Evolutionary conservation across 257 asterid species (phyloP).

Genomic region (Fraxinus quadrangulata): DNA sequence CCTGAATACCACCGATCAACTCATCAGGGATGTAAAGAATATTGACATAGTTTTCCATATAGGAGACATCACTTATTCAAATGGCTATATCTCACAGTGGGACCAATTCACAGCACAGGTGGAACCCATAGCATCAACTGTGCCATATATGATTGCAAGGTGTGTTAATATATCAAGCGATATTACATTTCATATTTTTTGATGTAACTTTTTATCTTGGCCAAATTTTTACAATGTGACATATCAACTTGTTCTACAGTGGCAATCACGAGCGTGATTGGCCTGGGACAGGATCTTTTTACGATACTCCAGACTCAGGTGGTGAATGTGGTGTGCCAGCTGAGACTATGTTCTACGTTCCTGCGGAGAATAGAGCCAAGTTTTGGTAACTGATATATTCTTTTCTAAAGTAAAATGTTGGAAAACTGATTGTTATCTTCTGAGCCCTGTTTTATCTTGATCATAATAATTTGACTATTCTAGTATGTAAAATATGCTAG

Average conservation of each 20-base stretch:
- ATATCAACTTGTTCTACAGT: constrained; percentile 28
- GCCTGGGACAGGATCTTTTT: constrained; percentile 47
- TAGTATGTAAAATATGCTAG: not conserved
- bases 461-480: not conserved
- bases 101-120: constrained; percentile 63
- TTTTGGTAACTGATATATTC: constrained; percentile 40
- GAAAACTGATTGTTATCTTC: not conserved
- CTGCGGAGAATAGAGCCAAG: constrained; percentile 53
- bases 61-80: constrained; percentile 56
- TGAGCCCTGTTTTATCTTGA: not conserved
- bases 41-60: constrained; percentile 55
- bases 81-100: constrained; percentile 60
- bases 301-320: constrained; percentile 41
- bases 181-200: not conserved
- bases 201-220: not conserved
- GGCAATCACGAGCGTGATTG: constrained; percentile 58
- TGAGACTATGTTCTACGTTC: constrained; percentile 49
- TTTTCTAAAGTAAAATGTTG: not conserved
- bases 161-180: not conserved
- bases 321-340: constrained; percentile 64
- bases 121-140: constrained; percentile 49
- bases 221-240: not conserved
- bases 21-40: constrained; percentile 44
- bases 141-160: constrained; percentile 61
- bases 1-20: constrained; percentile 55